Evolutionary conservation across 768 basidiomycete species (phyloP).

Genomic region (Punctularia strigosozonata): DNA sequence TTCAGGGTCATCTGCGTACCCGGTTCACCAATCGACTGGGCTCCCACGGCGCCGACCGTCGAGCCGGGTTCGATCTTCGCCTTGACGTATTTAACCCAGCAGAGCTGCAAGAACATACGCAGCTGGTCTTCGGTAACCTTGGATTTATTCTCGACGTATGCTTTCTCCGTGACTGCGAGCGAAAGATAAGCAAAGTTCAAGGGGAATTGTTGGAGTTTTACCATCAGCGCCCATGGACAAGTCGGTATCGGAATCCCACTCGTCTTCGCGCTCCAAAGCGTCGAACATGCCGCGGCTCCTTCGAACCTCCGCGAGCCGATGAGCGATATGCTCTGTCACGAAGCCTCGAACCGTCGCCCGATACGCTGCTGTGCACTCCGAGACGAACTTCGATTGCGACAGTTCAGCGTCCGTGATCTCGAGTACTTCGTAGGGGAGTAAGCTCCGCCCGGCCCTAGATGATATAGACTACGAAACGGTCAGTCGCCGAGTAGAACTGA

Average conservation of each 20-base stretch:
- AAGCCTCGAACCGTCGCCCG: conserved; percentile 59
- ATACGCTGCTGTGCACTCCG: conserved; percentile 63
- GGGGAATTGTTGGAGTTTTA: conserved; percentile 20
- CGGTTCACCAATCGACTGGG: conserved; percentile 98
- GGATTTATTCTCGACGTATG: conserved; percentile 77
- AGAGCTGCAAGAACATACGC: conserved; percentile 68
- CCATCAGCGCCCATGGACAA: conserved; percentile 65
- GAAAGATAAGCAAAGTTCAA: conserved; percentile 2
- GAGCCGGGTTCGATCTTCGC: conserved; percentile 98
- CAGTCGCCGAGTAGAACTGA: background rate
- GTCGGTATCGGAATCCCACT: conserved; percentile 73
- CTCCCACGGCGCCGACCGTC: conserved; percentile 96
- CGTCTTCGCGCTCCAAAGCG: conserved; percentile 58
- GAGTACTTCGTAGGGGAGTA: conserved; percentile 82
- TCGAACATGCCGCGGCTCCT: conserved; percentile 73
- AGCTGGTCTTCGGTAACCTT: conserved; percentile 84
- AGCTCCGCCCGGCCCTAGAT: conserved; percentile 41
- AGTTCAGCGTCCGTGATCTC: conserved; percentile 60
- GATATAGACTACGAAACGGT: conserved; percentile 42
- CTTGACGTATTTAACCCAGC: conserved; percentile 86
- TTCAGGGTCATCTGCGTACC: conserved; percentile 99
- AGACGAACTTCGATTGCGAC: conserved; percentile 42
- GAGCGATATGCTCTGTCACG: conserved; percentile 53
- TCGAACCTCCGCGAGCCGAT: conserved; percentile 54
- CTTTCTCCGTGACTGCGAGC: conserved; percentile 46